These are phyloP conservation scores for Amorphotheca resinae DNA, from an alignment of 495 filamentous ascomycete genomes.

Conservation along the genomic window DNA sequence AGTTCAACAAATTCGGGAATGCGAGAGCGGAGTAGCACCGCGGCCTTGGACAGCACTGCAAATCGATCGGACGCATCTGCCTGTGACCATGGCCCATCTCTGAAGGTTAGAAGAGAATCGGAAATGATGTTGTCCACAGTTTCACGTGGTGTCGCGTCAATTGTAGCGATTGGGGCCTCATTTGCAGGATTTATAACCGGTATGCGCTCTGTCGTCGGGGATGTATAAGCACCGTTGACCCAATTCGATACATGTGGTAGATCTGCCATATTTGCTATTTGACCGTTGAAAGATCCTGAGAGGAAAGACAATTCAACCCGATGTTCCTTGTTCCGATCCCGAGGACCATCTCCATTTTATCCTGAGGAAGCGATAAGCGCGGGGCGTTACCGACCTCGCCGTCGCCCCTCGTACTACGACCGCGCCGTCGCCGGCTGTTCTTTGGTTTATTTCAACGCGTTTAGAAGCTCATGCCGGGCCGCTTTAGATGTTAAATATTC, in stretches of 20 bases:
- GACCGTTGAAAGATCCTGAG: too few relatives aligned
- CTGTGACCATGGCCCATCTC: constrained; percentile 44
- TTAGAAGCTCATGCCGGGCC: too few relatives aligned
- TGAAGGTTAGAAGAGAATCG: constrained; percentile 25
- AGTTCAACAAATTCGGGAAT: constrained; percentile 39
- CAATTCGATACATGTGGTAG: constrained; percentile 7
- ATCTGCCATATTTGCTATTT: too few relatives aligned
- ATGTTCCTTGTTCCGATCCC: too few relatives aligned
- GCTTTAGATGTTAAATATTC: too few relatives aligned
- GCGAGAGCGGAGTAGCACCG: constrained; percentile 34
- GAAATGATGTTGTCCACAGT: constrained; percentile 4
- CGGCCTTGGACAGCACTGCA: constrained; percentile 43
- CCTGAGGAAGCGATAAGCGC: too few relatives aligned
- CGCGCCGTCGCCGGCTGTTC: too few relatives aligned
- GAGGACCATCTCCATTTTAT: too few relatives aligned
- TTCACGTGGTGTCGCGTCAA: constrained; percentile 7
- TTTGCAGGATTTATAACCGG: constrained; percentile 11
- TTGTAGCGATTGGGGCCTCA: constrained; percentile 7
- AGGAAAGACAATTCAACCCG: too few relatives aligned
- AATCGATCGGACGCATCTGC: constrained; percentile 40
- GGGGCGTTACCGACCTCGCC: too few relatives aligned
- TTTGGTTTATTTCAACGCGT: too few relatives aligned
- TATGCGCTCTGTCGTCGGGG: constrained; percentile 3
- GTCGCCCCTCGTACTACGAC: too few relatives aligned
- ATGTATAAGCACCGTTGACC: constrained; percentile 9